Evolutionary conservation across 1,284 basidiomycete species (phyloP).

Genomic region (Caloboletus inedulis): DNA sequence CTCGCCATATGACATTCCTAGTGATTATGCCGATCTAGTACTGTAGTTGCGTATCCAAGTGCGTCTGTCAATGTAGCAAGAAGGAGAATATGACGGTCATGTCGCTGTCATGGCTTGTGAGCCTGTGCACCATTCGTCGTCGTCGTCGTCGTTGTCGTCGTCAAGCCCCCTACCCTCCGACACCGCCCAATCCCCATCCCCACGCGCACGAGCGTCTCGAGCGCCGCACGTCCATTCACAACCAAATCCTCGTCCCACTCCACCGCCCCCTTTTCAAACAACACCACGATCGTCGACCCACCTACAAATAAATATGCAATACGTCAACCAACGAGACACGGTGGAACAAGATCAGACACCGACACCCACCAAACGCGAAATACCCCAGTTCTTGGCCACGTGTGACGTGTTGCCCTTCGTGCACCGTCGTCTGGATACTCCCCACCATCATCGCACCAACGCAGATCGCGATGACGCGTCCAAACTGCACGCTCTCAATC

Average conservation of each 20-base stretch:
- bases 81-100: not conserved
- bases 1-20: not conserved
- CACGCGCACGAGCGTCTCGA: conserved; percentile 87
- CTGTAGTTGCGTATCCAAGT: not conserved
- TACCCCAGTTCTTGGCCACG: conserved; percentile 91
- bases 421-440: conserved; percentile 81
- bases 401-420: conserved; percentile 75
- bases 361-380: conserved; percentile 80
- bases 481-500: conserved; percentile 84
- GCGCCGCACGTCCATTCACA: conserved; percentile 73
- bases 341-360: conserved; percentile 16
- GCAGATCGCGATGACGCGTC: conserved; percentile 86
- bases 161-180: conserved; percentile 1
- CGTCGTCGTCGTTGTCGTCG: no score
- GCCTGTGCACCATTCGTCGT: conserved; percentile 13
- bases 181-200: conserved; percentile 78
- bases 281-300: conserved; percentile 84
- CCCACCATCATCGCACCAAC: conserved; percentile 96
- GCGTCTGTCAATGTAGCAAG: not conserved
- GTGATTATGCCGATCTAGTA: not conserved
- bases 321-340: not conserved
- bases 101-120: conserved; percentile 6
- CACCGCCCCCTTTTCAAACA: conserved; percentile 81
- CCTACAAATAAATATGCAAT: conserved; percentile 46
- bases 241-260: conserved; percentile 92